These are phyloP conservation scores for Fusarium sp. DNA, from an alignment of 2,329 filamentous ascomycete species.

Conservation along the genomic window DNA sequence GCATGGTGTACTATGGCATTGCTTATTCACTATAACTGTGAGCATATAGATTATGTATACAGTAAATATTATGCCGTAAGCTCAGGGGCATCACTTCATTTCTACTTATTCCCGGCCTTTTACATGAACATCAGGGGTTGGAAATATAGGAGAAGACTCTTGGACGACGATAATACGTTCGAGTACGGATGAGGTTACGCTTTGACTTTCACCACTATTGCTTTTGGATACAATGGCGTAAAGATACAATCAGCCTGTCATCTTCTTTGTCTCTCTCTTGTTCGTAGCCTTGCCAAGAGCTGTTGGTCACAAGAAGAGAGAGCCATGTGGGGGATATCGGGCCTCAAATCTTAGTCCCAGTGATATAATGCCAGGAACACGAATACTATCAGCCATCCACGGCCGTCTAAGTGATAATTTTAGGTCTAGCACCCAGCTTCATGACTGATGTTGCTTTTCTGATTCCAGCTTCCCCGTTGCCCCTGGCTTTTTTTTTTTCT, in stretches of 20 bases:
- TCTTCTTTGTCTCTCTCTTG: neutral
- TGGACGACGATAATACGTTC: neutral
- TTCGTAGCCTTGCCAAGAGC: constrained; percentile 19
- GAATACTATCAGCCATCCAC: neutral
- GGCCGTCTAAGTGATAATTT: neutral
- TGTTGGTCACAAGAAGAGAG: constrained; percentile 24
- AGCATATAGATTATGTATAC: neutral
- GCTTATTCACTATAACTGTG: neutral
- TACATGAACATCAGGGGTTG: neutral
- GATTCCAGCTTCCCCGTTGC: neutral
- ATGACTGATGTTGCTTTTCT: neutral
- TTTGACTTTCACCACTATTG: constrained; percentile 10
- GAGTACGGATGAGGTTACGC: neutral
- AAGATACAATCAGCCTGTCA: neutral
- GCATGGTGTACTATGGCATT: neutral
- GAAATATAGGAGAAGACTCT: constrained; percentile 20
- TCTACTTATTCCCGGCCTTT: neutral
- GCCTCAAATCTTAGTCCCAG: constrained; percentile 25
- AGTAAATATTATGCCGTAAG: neutral
- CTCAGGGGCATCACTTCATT: constrained; percentile 15
- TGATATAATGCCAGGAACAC: constrained; percentile 12
- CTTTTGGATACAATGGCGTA: constrained; percentile 4
- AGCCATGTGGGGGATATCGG: constrained; percentile 21
- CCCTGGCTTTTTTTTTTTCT: constrained; percentile 14
- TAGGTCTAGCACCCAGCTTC: neutral